These are phyloP conservation scores for Fomitopsis pulvina DNA, from an alignment of 768 basidiomycete species.

Conservation along the genomic window DNA sequence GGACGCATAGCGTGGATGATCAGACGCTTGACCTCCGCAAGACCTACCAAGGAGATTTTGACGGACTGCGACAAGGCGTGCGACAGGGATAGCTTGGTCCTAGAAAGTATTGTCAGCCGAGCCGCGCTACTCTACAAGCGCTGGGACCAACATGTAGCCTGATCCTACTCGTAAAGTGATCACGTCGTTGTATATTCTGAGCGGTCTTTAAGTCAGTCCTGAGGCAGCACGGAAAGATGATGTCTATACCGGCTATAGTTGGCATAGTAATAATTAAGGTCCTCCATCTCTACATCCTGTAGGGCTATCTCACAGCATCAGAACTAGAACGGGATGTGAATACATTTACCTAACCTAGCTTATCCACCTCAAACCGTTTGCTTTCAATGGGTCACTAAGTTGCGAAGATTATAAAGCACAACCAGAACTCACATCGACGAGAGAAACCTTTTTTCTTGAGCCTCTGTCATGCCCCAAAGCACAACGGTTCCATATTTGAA, in stretches of 20 bases:
- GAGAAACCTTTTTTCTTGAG: conserved; percentile 85
- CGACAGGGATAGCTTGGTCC: conserved; percentile 94
- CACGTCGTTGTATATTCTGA: conserved; percentile 93
- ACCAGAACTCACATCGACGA: conserved; percentile 69
- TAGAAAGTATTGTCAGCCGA: conserved; percentile 24
- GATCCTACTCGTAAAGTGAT: conserved; percentile 93
- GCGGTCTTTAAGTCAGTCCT: conserved; percentile 6
- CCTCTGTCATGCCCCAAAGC: conserved; percentile 96
- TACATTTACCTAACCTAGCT: conserved; percentile 47
- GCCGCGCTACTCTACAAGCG: conserved; percentile 2
- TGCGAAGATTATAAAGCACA: background rate
- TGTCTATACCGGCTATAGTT: conserved; percentile 78
- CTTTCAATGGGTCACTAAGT: conserved; percentile 33
- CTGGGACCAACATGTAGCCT: conserved; percentile 76
- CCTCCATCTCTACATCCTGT: conserved; percentile 94
- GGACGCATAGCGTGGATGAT: background rate
- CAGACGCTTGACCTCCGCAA: background rate
- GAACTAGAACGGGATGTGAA: background rate
- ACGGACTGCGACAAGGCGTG: conserved; percentile 95
- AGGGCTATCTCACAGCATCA: conserved; percentile 42
- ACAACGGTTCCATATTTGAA: conserved; percentile 95
- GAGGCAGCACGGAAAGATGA: conserved; percentile 1
- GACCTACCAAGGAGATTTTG: conserved; percentile 81
- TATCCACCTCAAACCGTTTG: conserved; percentile 91
- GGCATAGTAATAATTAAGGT: conserved; percentile 94